phyloP scores from a whole-genome alignment of 768 basidiomycete species.

The Mycena olivaceomarginata region DNA sequence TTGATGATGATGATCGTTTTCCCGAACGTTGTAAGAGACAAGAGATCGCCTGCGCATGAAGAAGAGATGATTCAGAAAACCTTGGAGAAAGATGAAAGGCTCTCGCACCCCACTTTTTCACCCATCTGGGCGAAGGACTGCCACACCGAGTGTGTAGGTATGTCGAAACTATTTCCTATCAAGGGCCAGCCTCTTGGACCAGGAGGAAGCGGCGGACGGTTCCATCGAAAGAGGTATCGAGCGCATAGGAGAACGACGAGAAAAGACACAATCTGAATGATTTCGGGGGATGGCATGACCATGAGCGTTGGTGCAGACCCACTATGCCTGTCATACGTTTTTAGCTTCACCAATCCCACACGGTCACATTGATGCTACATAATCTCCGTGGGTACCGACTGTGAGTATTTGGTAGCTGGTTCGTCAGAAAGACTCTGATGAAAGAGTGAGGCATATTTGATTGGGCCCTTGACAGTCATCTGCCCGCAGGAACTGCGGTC shows the following conservation, averaged over 20 bases:
- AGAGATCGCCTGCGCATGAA: not conserved
- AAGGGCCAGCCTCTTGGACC: not conserved
- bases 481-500: too few species aligned
- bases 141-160: not conserved
- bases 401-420: not conserved
- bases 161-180: not conserved
- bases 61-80: conserved; percentile 1
- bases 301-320: not conserved
- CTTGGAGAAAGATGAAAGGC: conserved; percentile 1
- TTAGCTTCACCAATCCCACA: not conserved
- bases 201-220: too few species aligned
- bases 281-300: not conserved
- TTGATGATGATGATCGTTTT: not conserved
- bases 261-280: not conserved
- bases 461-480: not conserved
- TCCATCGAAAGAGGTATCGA: too few species aligned
- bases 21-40: not conserved
- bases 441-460: not conserved
- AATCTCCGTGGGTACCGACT: not conserved
- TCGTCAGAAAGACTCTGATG: not conserved
- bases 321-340: not conserved
- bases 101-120: conserved; percentile 7
- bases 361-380: not conserved
- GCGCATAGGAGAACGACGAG: not conserved
- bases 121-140: not conserved